A percentile compares a stretch with the other conserved stretches of the same genome.
Conservation (phyloP, 164 flowering plant genomes). For the Liquidambar formosana region DNA sequence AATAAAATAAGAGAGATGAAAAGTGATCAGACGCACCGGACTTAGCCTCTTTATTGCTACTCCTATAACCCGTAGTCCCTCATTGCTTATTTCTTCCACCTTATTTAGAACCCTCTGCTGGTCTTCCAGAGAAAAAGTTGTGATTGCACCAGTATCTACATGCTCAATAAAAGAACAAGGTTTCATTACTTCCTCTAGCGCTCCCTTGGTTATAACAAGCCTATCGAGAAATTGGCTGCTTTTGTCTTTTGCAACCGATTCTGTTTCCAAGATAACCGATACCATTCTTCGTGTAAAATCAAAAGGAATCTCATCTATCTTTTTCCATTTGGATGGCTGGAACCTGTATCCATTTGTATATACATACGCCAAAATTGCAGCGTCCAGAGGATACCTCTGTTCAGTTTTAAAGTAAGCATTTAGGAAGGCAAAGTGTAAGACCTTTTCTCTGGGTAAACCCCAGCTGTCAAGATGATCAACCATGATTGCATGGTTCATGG, state of each 20-base stretch:
- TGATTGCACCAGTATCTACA: slow-evolving; percentile 31
- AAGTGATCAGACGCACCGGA: slow-evolving; percentile 27
- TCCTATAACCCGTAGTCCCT: slow-evolving; percentile 62
- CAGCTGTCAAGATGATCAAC: slow-evolving; percentile 60
- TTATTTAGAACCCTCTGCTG: slow-evolving; percentile 42
- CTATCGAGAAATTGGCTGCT: slow-evolving; percentile 10
- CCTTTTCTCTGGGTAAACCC: slow-evolving; percentile 55
- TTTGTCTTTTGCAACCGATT: slow-evolving; percentile 16
- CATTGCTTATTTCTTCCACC: slow-evolving; percentile 55
- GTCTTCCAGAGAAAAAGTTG: slow-evolving; percentile 39
- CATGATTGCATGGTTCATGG: slow-evolving; percentile 62
- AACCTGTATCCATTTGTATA: slow-evolving; percentile 70
- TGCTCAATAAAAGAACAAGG: slow-evolving; percentile 52
- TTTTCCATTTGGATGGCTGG: slow-evolving; percentile 67
- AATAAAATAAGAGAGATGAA: background rate
- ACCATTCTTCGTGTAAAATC: slow-evolving; percentile 64
- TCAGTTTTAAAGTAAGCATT: slow-evolving; percentile 76
- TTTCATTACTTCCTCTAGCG: slow-evolving; percentile 66
- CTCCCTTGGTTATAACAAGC: slow-evolving; percentile 66
- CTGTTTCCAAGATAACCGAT: slow-evolving; percentile 57
- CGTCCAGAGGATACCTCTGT: slow-evolving; percentile 71
- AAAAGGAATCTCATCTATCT: slow-evolving; percentile 75
- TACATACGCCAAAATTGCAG: slow-evolving; percentile 68
- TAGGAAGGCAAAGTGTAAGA: slow-evolving; percentile 63
- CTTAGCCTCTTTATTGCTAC: slow-evolving; percentile 49